Conservation (phyloP, 176 grass and related monocot species). For the Oryza australiensis region DNA sequence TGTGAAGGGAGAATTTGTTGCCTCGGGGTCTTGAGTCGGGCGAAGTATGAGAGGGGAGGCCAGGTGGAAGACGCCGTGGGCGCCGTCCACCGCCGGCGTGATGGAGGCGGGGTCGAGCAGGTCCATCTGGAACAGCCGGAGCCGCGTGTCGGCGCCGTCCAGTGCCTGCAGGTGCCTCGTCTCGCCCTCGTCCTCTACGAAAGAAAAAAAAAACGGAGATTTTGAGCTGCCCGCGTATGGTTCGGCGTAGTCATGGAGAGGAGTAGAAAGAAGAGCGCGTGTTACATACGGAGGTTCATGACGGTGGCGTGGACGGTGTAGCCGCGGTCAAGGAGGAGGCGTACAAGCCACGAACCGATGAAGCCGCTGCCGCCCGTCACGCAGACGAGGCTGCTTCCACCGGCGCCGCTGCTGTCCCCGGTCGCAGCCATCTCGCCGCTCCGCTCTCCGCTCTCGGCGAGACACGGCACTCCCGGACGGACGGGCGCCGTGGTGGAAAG, state of each 20-base stretch:
- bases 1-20: conserved; percentile 24
- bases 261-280: neutral
- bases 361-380: conserved; percentile 83
- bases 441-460: too few species aligned
- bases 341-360: conserved; percentile 84
- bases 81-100: conserved; percentile 43
- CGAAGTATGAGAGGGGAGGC: conserved; percentile 42
- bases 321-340: conserved; percentile 60
- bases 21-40: conserved; percentile 46
- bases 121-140: conserved; percentile 66
- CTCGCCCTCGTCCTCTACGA: conserved; percentile 59
- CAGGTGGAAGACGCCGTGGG: conserved; percentile 60
- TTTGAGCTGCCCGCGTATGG: neutral
- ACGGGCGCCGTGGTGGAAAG: too few species aligned
- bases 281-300: conserved; percentile 49
- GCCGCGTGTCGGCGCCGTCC: conserved; percentile 38
- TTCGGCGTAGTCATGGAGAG: neutral
- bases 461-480: too few species aligned
- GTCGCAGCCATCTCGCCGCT: too few species aligned
- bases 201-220: neutral
- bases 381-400: conserved; percentile 36
- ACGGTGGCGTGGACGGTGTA: conserved; percentile 85
- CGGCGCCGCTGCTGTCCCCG: neutral
- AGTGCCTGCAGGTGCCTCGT: conserved; percentile 59
- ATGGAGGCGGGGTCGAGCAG: conserved; percentile 47